Evolutionary conservation across 352 stramenopile genomes (phyloP).

Genomic region (Elongisporangium undulatum): DNA sequence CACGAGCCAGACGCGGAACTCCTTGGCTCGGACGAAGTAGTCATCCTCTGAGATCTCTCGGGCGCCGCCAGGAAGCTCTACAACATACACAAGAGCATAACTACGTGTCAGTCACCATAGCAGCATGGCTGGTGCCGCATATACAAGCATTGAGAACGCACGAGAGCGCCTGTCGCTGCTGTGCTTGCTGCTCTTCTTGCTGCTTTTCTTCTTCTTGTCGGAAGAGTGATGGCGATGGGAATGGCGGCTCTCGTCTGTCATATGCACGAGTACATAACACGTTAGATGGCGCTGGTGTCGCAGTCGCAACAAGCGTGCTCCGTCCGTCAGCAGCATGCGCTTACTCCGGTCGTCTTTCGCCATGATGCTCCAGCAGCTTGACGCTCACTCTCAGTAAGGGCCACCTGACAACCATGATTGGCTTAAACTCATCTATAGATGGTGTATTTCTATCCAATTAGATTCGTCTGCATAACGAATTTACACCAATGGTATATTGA

Average conservation of each 20-base stretch:
- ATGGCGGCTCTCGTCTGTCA: background rate
- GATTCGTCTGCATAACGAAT: background rate
- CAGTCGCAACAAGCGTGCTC: background rate
- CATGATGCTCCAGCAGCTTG: background rate
- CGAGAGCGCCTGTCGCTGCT: slow-evolving; percentile 11
- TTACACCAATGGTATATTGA: background rate
- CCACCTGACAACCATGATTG: background rate
- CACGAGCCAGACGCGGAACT: slow-evolving; percentile 75
- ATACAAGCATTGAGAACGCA: background rate
- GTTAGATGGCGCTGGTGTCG: background rate
- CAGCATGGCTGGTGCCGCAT: slow-evolving; percentile 5
- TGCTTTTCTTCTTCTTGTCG: slow-evolving; percentile 19
- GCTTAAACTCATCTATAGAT: background rate
- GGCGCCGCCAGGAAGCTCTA: slow-evolving; percentile 19
- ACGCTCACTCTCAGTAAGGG: background rate
- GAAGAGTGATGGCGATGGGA: slow-evolving; percentile 14
- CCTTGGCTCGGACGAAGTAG: slow-evolving; percentile 58
- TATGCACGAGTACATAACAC: background rate
- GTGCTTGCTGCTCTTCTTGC: slow-evolving; percentile 19
- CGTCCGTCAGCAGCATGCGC: background rate
- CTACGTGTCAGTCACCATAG: slow-evolving; percentile 11
- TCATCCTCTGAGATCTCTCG: slow-evolving; percentile 45
- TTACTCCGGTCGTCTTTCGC: background rate
- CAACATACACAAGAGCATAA: slow-evolving; percentile 1
- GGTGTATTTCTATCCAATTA: background rate